Percentiles rank a stretch among this genome's conserved stretches.
Evolutionary conservation across 192 early-diverging fungal genomes (phyloP).

Genomic region (Coemansia sp.): DNA sequence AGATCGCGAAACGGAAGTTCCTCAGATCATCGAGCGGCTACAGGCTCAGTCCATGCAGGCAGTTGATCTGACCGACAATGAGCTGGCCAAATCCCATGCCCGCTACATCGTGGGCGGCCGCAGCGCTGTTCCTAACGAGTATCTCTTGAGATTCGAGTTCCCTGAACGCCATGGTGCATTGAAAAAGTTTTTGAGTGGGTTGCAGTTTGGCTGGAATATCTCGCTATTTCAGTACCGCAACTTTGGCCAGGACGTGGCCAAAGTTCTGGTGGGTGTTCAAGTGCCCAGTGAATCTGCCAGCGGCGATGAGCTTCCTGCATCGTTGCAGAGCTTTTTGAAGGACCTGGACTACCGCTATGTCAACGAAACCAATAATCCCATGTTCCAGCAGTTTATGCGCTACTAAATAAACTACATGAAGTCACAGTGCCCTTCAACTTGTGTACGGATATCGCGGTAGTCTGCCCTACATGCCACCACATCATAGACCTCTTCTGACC

Average conservation of each 20-base stretch:
- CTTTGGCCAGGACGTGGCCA: slow-evolving; percentile 92
- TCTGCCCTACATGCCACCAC: slow-evolving; percentile 52
- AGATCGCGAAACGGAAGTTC: slow-evolving; percentile 68
- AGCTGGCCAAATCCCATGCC: slow-evolving; percentile 95
- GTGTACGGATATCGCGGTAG: slow-evolving; percentile 45
- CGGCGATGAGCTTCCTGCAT: slow-evolving; percentile 22
- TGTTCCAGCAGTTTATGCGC: slow-evolving; percentile 82
- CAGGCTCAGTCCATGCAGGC: slow-evolving; percentile 63
- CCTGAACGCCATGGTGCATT: slow-evolving; percentile 93
- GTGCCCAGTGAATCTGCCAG: slow-evolving; percentile 64
- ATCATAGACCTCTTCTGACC: slow-evolving; percentile 54
- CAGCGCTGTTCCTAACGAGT: slow-evolving; percentile 74
- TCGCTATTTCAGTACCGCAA: slow-evolving; percentile 97
- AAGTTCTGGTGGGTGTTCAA: slow-evolving; percentile 91
- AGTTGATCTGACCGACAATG: slow-evolving; percentile 86
- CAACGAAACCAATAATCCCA: slow-evolving; percentile 88
- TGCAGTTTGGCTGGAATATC: slow-evolving; percentile 71
- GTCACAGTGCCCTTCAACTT: slow-evolving; percentile 53
- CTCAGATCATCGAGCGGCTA: slow-evolving; percentile 65
- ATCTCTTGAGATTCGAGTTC: slow-evolving; percentile 92
- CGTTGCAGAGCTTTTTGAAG: slow-evolving; percentile 76
- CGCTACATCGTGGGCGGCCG: slow-evolving; percentile 91
- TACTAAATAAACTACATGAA: slow-evolving; percentile 46
- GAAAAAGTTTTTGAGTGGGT: slow-evolving; percentile 73
- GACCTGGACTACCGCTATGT: slow-evolving; percentile 81